Conservation (phyloP, 1,284 basidiomycete genomes). For the Ceratobasidium sp. region DNA sequence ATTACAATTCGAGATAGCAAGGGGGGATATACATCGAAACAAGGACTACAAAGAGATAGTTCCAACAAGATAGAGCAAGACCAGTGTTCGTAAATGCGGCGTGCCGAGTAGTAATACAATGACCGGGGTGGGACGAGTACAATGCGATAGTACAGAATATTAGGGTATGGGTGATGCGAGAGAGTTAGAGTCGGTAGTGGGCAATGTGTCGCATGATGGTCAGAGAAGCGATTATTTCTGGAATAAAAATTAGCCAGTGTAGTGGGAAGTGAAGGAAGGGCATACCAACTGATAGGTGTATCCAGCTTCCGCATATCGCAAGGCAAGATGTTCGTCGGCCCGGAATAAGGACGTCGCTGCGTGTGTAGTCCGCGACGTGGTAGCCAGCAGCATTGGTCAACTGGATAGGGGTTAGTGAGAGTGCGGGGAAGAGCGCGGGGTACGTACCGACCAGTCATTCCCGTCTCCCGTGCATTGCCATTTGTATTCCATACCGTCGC, state of each 20-base stretch:
- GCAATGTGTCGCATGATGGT: constrained; percentile 33
- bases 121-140: neutral
- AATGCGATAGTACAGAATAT: neutral
- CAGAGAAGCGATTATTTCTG: constrained; percentile 34
- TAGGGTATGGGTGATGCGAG: neutral
- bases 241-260: neutral
- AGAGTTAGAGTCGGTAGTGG: constrained; percentile 29
- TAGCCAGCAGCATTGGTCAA: constrained; percentile 35
- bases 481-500: constrained; percentile 36
- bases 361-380: constrained; percentile 31
- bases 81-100: neutral
- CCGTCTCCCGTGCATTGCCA: constrained; percentile 23
- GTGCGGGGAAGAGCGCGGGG: neutral
- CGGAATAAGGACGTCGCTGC: constrained; percentile 26
- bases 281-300: constrained; percentile 26
- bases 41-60: neutral
- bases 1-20: too few species aligned
- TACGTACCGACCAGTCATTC: constrained; percentile 32
- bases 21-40: neutral
- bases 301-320: constrained; percentile 25
- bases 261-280: neutral
- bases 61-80: neutral
- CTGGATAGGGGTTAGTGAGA: neutral
- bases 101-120: neutral
- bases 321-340: constrained; percentile 29